phyloP scores from a whole-genome alignment of 306 rosid genomes.

The Crotalaria pallida region DNA sequence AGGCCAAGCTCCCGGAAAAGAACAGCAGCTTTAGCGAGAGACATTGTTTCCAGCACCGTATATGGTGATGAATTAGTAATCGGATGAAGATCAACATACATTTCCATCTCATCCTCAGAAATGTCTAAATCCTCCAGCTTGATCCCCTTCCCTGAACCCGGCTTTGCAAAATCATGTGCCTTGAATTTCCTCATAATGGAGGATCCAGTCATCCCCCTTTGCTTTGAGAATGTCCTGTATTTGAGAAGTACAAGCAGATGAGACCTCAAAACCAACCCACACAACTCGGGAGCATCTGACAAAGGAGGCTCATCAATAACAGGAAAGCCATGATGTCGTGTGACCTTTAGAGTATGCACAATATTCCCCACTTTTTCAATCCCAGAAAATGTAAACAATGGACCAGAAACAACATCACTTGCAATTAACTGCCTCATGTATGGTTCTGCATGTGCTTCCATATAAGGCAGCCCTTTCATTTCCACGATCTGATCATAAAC shows the following conservation, averaged over 20 bases:
- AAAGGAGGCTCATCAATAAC: constrained; percentile 75
- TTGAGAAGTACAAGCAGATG: constrained; percentile 71
- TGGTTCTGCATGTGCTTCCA: constrained; percentile 76
- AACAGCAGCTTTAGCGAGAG: constrained; percentile 63
- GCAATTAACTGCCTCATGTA: constrained; percentile 68
- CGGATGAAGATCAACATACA: constrained; percentile 76
- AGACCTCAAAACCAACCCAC: constrained; percentile 71
- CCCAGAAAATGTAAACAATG: constrained; percentile 55
- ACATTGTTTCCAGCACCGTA: constrained; percentile 67
- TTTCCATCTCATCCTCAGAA: constrained; percentile 54
- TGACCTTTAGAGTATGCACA: constrained; percentile 41
- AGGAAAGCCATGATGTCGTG: constrained; percentile 67
- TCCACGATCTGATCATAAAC: constrained; percentile 74
- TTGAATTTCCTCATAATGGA: constrained; percentile 32
- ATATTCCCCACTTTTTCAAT: constrained; percentile 65
- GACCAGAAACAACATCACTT: constrained; percentile 71
- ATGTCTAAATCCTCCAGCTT: constrained; percentile 52
- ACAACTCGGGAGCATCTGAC: constrained; percentile 47
- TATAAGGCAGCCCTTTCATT: constrained; percentile 62
- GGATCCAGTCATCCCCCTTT: constrained; percentile 23
- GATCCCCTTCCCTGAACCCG: constrained; percentile 70
- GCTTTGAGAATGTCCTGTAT: constrained; percentile 39
- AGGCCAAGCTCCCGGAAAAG: constrained; percentile 69
- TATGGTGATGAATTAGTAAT: constrained; percentile 56
- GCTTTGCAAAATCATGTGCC: constrained; percentile 65